These are phyloP conservation scores for Nidularia pulvinata DNA, from an alignment of 768 basidiomycete genomes.

Conservation along the genomic window DNA sequence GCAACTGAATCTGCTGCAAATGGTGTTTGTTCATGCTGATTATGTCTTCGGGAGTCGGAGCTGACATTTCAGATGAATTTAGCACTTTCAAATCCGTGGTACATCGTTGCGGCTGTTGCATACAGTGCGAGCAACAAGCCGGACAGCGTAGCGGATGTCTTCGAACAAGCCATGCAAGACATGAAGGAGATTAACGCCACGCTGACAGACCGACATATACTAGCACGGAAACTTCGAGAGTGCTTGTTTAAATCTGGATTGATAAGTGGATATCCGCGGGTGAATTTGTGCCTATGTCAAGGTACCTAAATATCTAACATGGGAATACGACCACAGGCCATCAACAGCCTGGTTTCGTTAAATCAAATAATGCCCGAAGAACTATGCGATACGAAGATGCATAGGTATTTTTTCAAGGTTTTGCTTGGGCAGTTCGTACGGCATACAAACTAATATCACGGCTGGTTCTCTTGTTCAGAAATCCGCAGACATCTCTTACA, in stretches of 20 bases:
- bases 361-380: slow-evolving; percentile 51
- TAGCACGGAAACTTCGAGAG: slow-evolving; percentile 58
- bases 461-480: neutral
- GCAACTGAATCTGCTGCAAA: slow-evolving; percentile 4
- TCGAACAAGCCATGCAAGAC: slow-evolving; percentile 46
- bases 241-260: slow-evolving; percentile 62
- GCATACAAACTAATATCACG: neutral
- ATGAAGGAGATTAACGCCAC: slow-evolving; percentile 22
- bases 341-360: slow-evolving; percentile 55
- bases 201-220: slow-evolving; percentile 23
- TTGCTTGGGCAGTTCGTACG: neutral
- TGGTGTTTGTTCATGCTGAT: neutral
- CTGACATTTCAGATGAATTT: slow-evolving; percentile 4
- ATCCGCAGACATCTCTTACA: slow-evolving; percentile 29
- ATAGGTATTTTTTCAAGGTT: slow-evolving; percentile 33
- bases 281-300: slow-evolving; percentile 12
- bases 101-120: slow-evolving; percentile 52
- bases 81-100: slow-evolving; percentile 51
- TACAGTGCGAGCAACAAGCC: slow-evolving; percentile 60
- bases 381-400: slow-evolving; percentile 41
- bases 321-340: slow-evolving; percentile 25
- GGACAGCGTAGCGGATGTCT: slow-evolving; percentile 55
- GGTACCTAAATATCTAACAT: neutral
- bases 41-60: neutral
- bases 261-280: slow-evolving; percentile 57